A percentile compares a stretch with the other conserved stretches of the same genome.
Conservation (phyloP, 1,284 basidiomycete genomes). For the Sporisorium graminicola region DNA sequence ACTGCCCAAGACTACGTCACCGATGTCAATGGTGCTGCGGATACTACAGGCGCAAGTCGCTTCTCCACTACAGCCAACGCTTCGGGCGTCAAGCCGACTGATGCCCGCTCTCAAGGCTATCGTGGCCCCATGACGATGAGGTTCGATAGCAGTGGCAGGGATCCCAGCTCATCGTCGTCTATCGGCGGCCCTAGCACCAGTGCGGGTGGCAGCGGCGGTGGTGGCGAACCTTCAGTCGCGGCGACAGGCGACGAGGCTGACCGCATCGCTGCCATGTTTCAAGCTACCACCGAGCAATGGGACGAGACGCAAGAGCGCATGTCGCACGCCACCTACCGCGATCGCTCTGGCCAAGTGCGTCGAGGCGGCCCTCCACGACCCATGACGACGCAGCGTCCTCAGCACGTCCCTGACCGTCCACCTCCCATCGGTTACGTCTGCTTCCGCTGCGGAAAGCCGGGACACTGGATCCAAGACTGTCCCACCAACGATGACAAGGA, state of each 20-base stretch:
- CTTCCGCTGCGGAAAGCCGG: constrained; percentile 95
- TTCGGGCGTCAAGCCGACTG: constrained; percentile 27
- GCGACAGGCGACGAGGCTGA: constrained; percentile 59
- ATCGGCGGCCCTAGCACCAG: neutral
- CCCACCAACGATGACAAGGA: constrained; percentile 96
- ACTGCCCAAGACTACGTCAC: constrained; percentile 88
- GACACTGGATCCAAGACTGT: constrained; percentile 99
- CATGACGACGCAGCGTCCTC: constrained; percentile 37
- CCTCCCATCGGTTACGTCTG: constrained; percentile 88
- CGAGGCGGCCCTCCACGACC: constrained; percentile 59
- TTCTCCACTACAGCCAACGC: constrained; percentile 40
- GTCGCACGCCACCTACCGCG: constrained; percentile 75
- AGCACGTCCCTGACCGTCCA: constrained; percentile 54
- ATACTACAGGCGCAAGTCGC: constrained; percentile 26
- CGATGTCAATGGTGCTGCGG: constrained; percentile 70
- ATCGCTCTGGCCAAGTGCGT: constrained; percentile 58
- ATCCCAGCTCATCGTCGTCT: constrained; percentile 7
- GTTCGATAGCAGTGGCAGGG: constrained; percentile 77
- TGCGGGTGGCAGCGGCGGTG: neutral
- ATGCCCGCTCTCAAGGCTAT: constrained; percentile 25
- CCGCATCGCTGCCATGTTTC: constrained; percentile 90
- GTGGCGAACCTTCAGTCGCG: constrained; percentile 17
- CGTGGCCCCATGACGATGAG: constrained; percentile 80
- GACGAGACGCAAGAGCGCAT: constrained; percentile 96
- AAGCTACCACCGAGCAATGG: constrained; percentile 90